Conservation (phyloP, 371 early-diverging fungal species). For the Lichtheimia ornata region DNA sequence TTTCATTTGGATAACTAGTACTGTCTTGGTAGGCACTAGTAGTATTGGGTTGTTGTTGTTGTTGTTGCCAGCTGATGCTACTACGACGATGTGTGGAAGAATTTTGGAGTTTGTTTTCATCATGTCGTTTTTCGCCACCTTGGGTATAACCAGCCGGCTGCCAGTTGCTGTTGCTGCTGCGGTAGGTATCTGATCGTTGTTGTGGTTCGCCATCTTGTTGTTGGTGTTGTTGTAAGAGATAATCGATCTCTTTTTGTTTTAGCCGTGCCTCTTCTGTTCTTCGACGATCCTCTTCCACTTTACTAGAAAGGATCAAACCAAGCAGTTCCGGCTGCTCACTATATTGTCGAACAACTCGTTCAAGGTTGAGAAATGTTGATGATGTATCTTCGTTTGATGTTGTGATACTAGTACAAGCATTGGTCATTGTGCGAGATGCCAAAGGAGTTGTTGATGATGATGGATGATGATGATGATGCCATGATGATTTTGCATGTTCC, state of each 20-base stretch:
- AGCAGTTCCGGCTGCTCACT: conserved; percentile 50
- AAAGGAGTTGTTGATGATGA: neutral
- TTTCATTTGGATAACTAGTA: neutral
- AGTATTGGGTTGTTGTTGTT: no score
- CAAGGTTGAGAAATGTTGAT: conserved; percentile 33
- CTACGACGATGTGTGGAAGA: no score
- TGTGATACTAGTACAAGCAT: conserved; percentile 1
- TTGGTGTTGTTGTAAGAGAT: conserved; percentile 22
- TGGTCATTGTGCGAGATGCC: neutral
- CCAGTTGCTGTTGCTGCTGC: neutral
- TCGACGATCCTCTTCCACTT: conserved; percentile 59
- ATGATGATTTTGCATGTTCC: conserved; percentile 6
- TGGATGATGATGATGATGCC: neutral
- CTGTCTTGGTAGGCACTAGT: neutral
- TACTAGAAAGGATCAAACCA: conserved; percentile 52
- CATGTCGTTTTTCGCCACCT: neutral
- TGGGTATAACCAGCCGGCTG: no score
- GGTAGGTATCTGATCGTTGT: neutral
- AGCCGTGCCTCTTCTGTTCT: conserved; percentile 56
- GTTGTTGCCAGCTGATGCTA: no score
- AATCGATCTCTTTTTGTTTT: conserved; percentile 47
- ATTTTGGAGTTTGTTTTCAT: no score
- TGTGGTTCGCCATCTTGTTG: neutral
- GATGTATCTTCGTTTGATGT: conserved; percentile 3
- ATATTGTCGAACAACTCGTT: conserved; percentile 51